Evolutionary conservation across 2,329 filamentous ascomycete genomes (phyloP).

Genomic region (Sclerotinia glacialis): DNA sequence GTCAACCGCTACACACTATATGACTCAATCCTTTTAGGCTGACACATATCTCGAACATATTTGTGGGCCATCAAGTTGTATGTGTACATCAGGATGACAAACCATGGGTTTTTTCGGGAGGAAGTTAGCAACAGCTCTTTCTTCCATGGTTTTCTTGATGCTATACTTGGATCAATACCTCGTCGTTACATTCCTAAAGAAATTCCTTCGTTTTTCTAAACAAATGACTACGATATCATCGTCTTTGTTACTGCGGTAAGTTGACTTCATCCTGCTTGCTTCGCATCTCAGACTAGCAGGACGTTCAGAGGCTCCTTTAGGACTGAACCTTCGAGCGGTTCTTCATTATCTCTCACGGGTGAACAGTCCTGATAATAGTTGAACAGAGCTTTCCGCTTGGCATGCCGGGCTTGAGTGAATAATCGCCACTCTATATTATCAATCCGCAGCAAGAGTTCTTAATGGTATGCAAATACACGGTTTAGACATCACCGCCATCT

Average conservation of each 20-base stretch:
- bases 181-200: not conserved
- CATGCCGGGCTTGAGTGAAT: not conserved
- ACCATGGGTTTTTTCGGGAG: not conserved
- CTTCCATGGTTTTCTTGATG: not conserved
- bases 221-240: not conserved
- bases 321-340: not conserved
- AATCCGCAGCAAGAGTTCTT: not conserved
- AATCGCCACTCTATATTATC: not conserved
- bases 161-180: not conserved
- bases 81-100: not conserved
- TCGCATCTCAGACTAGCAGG: not conserved
- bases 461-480: not conserved
- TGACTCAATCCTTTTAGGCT: not conserved
- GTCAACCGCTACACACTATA: not conserved
- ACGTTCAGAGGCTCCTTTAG: not conserved
- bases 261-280: not conserved
- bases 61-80: not conserved
- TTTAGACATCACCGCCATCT: not conserved
- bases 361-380: not conserved
- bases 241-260: not conserved
- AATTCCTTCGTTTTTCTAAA: not conserved
- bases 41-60: not conserved
- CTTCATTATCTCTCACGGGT: not conserved
- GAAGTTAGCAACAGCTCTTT: not conserved
- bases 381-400: no score